Evolutionary conservation across 208 protist genomes (phyloP), one percentile per base, ranked within the genome.

Genomic region (Porcisia hertigi): DNA sequence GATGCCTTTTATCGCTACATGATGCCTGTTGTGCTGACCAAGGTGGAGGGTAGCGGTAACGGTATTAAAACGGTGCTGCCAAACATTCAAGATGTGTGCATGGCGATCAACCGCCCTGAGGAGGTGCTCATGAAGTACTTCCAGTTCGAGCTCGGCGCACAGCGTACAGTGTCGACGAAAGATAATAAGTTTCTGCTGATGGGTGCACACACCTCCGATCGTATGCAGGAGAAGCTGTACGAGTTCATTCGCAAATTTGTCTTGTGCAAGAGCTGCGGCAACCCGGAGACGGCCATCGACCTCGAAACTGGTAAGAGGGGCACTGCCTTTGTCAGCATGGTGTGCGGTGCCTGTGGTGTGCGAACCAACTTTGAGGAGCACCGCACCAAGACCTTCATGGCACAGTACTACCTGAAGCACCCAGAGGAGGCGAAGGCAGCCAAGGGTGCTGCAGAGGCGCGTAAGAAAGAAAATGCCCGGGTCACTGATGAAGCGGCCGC

Each of bases 1-100:
- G 96, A 98, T 86, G 78, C 88, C 58, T 97, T 94, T 83, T 98
- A 98, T 86, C 93, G 96, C 14, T 98, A 98, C 88, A 98, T 95
- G 84, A 98, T 98, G 96, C 94, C 93, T 1, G 81, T 91, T 43
- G 73, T 98, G 47, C 84, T 94, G 74, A 94, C 87, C 54, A 98
- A 98, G 86, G 91, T 97, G 39, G 95, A 98, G 83, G 93, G 96
- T 30, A 97, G 92, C 77, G 96, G 96, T 71, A 98, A 98, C 83
- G 95, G 95, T 84, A 97, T 98, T 79, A 98, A 98, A 86, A 98
- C 96, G 20, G 95, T 98, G 58, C 86, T 98, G 71, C 91, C 94
- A 41, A 98, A 98, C 78, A 97, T 98, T 73, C 93, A 96, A 77
- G 94, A 97, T 36, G 91, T 98, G 34, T 96, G 91, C 75, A 74